Evolutionary conservation across 345 rosid species (phyloP).

Genomic region (Citrus cavaleriei): DNA sequence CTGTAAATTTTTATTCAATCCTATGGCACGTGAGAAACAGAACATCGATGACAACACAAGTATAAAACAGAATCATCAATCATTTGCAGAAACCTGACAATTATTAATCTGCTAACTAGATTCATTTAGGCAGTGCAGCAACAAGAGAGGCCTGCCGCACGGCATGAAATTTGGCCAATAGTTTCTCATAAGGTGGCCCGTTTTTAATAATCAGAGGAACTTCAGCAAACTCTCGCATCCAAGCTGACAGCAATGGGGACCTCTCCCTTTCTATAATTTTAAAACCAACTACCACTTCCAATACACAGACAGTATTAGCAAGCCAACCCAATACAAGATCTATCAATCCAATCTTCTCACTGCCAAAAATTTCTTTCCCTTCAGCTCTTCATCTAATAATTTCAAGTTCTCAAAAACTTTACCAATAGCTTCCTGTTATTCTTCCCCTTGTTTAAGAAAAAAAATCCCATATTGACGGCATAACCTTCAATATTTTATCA

Average conservation of each 20-base stretch:
- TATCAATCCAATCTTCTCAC: constrained; percentile 28
- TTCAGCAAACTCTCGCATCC: constrained; percentile 27
- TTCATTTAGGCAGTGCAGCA: background rate
- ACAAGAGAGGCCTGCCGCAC: background rate
- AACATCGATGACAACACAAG: too few relatives aligned
- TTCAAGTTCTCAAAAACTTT: constrained; percentile 14
- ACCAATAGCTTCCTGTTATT: constrained; percentile 21
- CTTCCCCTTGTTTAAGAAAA: constrained; percentile 19
- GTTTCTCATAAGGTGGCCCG: background rate
- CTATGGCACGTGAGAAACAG: too few relatives aligned
- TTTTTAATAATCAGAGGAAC: constrained; percentile 15
- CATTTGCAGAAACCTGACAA: too few relatives aligned
- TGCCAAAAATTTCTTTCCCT: constrained; percentile 38
- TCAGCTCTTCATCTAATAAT: constrained; percentile 31
- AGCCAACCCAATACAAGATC: constrained; percentile 42
- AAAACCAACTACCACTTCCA: constrained; percentile 17
- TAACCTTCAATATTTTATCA: constrained; percentile 6
- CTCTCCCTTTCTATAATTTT: constrained; percentile 18
- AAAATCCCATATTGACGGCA: constrained; percentile 15
- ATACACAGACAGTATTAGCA: constrained; percentile 13
- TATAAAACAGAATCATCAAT: too few relatives aligned
- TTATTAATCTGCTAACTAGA: background rate
- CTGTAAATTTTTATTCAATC: too few relatives aligned
- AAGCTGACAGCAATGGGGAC: constrained; percentile 22
- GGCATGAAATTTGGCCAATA: background rate